phyloP scores from a whole-genome alignment of 352 stramenopile species.

The Phytophthora crassamura region DNA sequence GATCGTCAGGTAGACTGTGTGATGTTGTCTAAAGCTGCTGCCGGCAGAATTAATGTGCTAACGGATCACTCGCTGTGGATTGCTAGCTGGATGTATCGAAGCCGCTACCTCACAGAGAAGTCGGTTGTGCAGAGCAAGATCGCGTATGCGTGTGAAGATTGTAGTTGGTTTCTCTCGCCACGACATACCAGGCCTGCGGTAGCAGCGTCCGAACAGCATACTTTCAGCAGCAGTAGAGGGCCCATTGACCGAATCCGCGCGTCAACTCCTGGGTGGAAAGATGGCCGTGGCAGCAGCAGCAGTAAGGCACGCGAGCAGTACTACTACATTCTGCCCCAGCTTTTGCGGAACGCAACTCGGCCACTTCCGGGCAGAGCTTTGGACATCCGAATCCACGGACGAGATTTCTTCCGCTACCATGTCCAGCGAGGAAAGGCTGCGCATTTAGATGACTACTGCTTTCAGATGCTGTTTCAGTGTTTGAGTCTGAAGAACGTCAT shows the following conservation, averaged over 20 bases:
- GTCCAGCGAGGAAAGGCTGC: conserved; percentile 63
- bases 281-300: background rate
- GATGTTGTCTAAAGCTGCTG: background rate
- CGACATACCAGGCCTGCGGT: conserved; percentile 20
- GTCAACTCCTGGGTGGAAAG: conserved; percentile 22
- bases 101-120: conserved; percentile 38
- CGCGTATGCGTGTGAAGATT: conserved; percentile 47
- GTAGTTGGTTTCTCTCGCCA: conserved; percentile 71
- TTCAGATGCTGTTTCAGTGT: conserved; percentile 83
- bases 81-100: conserved; percentile 67
- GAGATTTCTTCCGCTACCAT: conserved; percentile 65
- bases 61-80: background rate
- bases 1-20: conserved; percentile 61
- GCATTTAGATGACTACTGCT: conserved; percentile 82
- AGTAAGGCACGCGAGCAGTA: conserved; percentile 14
- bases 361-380: conserved; percentile 44
- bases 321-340: conserved; percentile 35
- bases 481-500: conserved; percentile 84
- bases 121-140: conserved; percentile 52
- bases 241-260: conserved; percentile 10
- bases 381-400: conserved; percentile 44
- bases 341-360: conserved; percentile 38
- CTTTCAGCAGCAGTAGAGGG: conserved; percentile 5
- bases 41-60: no score
- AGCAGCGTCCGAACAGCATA: background rate